Conservation (phyloP, 148 eudicot genomes). For the Rhododendron ovatum region DNA sequence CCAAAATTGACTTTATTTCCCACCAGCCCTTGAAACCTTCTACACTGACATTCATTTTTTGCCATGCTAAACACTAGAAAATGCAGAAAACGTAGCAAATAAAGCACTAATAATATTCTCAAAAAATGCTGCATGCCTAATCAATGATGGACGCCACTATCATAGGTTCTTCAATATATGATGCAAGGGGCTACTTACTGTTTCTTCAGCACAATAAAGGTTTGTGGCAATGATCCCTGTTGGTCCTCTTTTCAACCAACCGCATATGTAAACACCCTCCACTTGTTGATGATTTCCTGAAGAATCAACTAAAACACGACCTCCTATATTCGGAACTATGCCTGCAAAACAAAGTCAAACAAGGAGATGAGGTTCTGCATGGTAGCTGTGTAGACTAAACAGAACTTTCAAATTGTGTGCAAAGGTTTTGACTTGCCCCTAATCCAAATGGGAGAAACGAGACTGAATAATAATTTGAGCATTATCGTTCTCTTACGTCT, state of each 20-base stretch:
- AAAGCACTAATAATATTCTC: background rate
- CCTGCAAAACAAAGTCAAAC: constrained; percentile 38
- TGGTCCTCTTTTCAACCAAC: constrained; percentile 98
- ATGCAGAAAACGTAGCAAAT: background rate
- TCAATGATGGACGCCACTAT: too few relatives aligned
- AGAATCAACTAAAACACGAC: constrained; percentile 53
- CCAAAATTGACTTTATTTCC: background rate
- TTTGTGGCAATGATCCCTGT: constrained; percentile 92
- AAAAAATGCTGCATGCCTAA: background rate
- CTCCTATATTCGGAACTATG: constrained; percentile 71
- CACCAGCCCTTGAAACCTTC: background rate
- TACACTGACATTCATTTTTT: background rate
- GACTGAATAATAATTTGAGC: background rate
- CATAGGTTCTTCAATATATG: background rate
- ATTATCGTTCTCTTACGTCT: background rate
- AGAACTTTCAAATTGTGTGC: background rate
- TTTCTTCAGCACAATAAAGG: constrained; percentile 91
- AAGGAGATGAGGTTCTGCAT: background rate
- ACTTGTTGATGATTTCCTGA: constrained; percentile 25
- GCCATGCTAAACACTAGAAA: background rate
- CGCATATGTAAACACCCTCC: constrained; percentile 80
- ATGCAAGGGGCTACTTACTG: constrained; percentile 42
- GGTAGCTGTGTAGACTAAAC: background rate
- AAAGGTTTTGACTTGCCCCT: background rate
- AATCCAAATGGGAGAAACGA: background rate